Percentiles rank a stretch among this genome's conserved stretches.
Evolutionary conservation across 805 yeast genomes (phyloP).

Genomic region (Barnettozyma sucrosica): DNA sequence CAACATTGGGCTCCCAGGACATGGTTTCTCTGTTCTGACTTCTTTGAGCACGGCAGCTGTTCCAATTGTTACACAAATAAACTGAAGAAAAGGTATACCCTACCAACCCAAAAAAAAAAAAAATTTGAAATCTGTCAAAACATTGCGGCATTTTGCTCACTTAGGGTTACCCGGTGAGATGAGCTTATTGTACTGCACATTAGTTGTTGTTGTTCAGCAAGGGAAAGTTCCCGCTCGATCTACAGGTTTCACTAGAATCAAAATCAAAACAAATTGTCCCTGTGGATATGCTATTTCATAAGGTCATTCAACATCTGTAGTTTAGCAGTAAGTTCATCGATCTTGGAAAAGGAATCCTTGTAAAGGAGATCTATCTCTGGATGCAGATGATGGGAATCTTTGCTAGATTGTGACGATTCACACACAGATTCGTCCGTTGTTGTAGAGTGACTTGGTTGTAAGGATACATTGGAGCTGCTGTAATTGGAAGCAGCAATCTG

Average conservation of each 20-base stretch:
- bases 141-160: neutral
- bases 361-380: slow-evolving; percentile 49
- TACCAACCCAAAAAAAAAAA: slow-evolving; percentile 3
- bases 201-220: too few species aligned
- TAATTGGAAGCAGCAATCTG: neutral
- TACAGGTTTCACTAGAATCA: neutral
- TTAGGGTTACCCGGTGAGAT: neutral
- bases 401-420: neutral
- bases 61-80: neutral
- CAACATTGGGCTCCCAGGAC: slow-evolving; percentile 68
- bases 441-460: neutral
- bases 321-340: slow-evolving; percentile 31
- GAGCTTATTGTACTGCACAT: neutral
- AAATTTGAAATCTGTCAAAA: slow-evolving; percentile 1
- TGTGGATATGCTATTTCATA: slow-evolving; percentile 7
- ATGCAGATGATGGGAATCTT: slow-evolving; percentile 26
- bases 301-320: slow-evolving; percentile 17
- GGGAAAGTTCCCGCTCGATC: too few species aligned
- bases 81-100: neutral
- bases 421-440: neutral
- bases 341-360: slow-evolving; percentile 48
- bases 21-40: slow-evolving; percentile 14
- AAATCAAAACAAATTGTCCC: neutral
- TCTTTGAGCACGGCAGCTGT: neutral
- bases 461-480: neutral